phyloP scores from a whole-genome alignment of 2,329 filamentous ascomycete genomes.

The Fusarium sp. region DNA sequence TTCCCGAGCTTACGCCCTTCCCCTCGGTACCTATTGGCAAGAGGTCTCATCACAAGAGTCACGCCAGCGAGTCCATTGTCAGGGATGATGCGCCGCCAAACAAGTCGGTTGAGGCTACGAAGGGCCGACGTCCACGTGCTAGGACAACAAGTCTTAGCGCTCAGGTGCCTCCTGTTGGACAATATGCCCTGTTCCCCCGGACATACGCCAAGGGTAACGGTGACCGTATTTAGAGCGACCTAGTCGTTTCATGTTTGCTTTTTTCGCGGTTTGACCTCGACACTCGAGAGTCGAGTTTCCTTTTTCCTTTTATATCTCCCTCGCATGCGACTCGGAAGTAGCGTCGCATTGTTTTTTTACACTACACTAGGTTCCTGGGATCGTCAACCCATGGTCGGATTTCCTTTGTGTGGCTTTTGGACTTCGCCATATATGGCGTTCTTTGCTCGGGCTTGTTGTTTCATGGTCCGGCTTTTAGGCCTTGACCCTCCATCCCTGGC shows the following conservation, averaged over 20 bases:
- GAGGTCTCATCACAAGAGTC: slow-evolving; percentile 53
- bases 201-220: slow-evolving; percentile 51
- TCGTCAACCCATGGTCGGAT: slow-evolving; percentile 15
- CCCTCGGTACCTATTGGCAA: slow-evolving; percentile 45
- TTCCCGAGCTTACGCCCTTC: slow-evolving; percentile 55
- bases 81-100: slow-evolving; percentile 49
- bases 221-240: slow-evolving; percentile 52
- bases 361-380: slow-evolving; percentile 1
- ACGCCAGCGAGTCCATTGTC: slow-evolving; percentile 57
- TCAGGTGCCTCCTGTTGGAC: slow-evolving; percentile 60
- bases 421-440: slow-evolving; percentile 22
- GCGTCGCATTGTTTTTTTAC: slow-evolving; percentile 19
- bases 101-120: slow-evolving; percentile 52
- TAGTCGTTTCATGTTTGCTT: slow-evolving; percentile 16
- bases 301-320: slow-evolving; percentile 14
- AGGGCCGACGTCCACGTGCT: slow-evolving; percentile 58
- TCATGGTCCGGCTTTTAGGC: slow-evolving; percentile 14
- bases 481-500: slow-evolving; percentile 1
- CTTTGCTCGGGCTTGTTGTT: neutral
- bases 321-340: slow-evolving; percentile 7
- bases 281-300: slow-evolving; percentile 9
- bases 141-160: slow-evolving; percentile 63
- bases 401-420: slow-evolving; percentile 36
- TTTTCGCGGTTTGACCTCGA: slow-evolving; percentile 12
- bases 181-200: slow-evolving; percentile 64